phyloP scores from a whole-genome alignment of 306 rosid species.

The Delonix regia region DNA sequence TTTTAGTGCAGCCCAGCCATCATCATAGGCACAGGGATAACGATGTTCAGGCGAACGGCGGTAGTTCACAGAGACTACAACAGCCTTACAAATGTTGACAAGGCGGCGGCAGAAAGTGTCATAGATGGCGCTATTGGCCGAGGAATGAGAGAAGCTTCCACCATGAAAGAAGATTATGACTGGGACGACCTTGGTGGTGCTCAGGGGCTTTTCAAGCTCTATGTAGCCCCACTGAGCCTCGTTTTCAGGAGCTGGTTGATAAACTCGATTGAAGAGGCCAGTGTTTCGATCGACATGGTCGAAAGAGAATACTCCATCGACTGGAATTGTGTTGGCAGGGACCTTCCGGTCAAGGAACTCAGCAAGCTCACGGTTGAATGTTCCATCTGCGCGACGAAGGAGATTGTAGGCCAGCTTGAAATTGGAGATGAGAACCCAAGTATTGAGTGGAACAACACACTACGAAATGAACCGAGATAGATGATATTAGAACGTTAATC shows the following conservation, averaged over 20 bases:
- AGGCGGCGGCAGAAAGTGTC: conserved; percentile 68
- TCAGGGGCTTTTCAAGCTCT: conserved; percentile 52
- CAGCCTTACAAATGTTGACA: conserved; percentile 62
- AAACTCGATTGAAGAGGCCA: conserved; percentile 54
- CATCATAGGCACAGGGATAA: conserved; percentile 73
- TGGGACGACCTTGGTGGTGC: conserved; percentile 49
- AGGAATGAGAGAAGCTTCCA: conserved; percentile 78
- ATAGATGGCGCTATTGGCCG: conserved; percentile 70
- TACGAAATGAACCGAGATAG: conserved; percentile 33
- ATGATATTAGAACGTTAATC: conserved; percentile 27
- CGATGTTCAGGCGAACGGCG: conserved; percentile 73
- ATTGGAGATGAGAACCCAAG: conserved; percentile 80
- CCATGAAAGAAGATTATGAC: conserved; percentile 77
- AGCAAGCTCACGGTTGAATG: conserved; percentile 76
- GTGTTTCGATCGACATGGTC: conserved; percentile 60
- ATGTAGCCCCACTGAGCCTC: background rate
- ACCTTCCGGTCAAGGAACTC: conserved; percentile 73
- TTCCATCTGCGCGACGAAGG: conserved; percentile 79
- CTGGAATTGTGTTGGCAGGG: conserved; percentile 56
- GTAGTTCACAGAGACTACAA: conserved; percentile 67
- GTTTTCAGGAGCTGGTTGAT: conserved; percentile 43
- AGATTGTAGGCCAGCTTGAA: conserved; percentile 78
- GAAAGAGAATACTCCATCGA: conserved; percentile 61
- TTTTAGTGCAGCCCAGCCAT: conserved; percentile 63
- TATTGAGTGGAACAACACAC: conserved; percentile 74